Evolutionary conservation across 2,329 filamentous ascomycete genomes (phyloP), one percentile per base, ranked within the genome.

Genomic region (Zasmidium angulare): DNA sequence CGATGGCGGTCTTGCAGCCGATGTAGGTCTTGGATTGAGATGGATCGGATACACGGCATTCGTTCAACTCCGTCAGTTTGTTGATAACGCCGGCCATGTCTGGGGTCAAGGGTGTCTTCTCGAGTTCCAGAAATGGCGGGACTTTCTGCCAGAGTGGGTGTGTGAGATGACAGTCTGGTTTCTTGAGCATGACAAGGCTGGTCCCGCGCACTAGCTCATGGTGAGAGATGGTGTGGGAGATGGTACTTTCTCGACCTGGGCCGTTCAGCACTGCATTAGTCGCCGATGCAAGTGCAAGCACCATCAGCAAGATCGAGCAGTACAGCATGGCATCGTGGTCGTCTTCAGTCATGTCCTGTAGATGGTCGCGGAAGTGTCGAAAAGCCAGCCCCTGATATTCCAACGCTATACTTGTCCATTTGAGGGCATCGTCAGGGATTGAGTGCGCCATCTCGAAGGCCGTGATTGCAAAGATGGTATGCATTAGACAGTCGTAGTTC

Each of bases 401-500:
- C 1, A 60, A 52, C n/a, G 61, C 61, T n/a, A 53, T 49, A 47
- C 36, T 58, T 19, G 58, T 57, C 49, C 58, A 53, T 9, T 56
- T 55, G 10, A 31, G 31, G 1, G 58, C 56, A 14, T 60, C 52
- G 9, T 58, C n/a, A 3, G 61, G 58, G 19, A 50, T 49, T 12
- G 48, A 26, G 43, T 60, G 47, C 4, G 61, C 61, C 58, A 63
- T 50, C 19, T 63, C 51, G 43, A 63, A 63, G n/a, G 59, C 56
- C 2, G 59, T 57, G 23, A 63, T 23, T 6, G 61, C 58, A 11
- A 63, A 57, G 23, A 63, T 61, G 11, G 54, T 59, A 19, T 58
- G 53, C 46, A 63, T 53, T 2, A 61, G 48, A 47, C 55, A 63
- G 11, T 63, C 59, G n/a, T 63, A 61, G 36, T 55, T 61, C 40